phyloP scores from a whole-genome alignment of 2,329 filamentous ascomycete genomes.

The Clarireedia monteithiana region DNA sequence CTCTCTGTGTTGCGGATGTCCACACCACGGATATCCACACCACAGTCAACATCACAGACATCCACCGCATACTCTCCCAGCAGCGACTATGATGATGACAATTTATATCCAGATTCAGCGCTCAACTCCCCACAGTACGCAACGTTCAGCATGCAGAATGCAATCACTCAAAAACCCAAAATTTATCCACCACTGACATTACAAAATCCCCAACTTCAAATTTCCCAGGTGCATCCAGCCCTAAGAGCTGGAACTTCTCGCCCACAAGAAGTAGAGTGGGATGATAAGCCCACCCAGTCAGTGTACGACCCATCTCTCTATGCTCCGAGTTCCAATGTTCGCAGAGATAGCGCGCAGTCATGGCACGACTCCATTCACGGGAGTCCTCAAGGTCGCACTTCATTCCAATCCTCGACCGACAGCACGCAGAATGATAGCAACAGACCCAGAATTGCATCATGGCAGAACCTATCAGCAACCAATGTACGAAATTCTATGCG shows the following conservation, averaged over 20 bases:
- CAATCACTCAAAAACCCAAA: background rate
- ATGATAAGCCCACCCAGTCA: background rate
- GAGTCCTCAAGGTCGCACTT: background rate
- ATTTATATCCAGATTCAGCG: background rate
- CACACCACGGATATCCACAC: background rate
- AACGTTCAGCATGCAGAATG: background rate
- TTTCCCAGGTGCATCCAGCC: conserved; percentile 1
- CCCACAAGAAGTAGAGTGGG: background rate
- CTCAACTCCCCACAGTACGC: background rate
- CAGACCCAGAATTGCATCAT: background rate
- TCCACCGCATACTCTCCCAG: conserved; percentile 4
- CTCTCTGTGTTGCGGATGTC: background rate
- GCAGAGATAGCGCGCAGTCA: background rate
- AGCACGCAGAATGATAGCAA: background rate
- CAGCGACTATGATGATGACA: conserved; percentile 10
- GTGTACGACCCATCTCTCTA: background rate
- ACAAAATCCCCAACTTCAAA: background rate
- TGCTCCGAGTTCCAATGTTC: background rate
- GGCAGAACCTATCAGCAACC: background rate
- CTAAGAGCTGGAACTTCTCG: background rate
- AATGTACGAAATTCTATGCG: background rate
- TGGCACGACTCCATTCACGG: background rate
- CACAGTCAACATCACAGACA: background rate
- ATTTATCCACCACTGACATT: background rate
- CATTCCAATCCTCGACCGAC: background rate